Evolutionary conservation across 2,329 filamentous ascomycete genomes (phyloP).

Genomic region (Alternaria sp.): DNA sequence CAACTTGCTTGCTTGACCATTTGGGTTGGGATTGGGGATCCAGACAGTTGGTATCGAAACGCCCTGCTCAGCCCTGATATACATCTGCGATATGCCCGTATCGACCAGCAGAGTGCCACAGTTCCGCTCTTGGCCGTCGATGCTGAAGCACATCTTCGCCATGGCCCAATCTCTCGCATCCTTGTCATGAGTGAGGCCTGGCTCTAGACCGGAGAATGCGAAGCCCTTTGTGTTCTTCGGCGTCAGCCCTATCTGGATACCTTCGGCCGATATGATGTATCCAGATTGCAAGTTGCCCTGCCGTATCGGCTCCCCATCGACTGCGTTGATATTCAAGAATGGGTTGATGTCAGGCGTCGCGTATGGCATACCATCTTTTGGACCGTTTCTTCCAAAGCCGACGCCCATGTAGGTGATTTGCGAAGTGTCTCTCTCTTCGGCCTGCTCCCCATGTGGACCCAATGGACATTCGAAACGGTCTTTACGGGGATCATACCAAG

Average conservation of each 20-base stretch:
- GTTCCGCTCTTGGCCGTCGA: conserved; percentile 27
- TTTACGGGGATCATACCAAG: conserved; percentile 42
- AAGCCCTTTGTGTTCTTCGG: conserved; percentile 26
- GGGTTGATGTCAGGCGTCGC: conserved; percentile 41
- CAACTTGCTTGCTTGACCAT: conserved; percentile 33
- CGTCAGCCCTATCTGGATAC: conserved; percentile 41
- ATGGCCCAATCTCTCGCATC: conserved; percentile 46
- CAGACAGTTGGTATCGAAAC: conserved; percentile 35
- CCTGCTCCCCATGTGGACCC: conserved; percentile 34
- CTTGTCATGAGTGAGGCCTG: conserved; percentile 32
- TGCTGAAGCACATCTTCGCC: conserved; percentile 38
- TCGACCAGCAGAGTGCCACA: conserved; percentile 41
- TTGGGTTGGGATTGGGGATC: conserved; percentile 40
- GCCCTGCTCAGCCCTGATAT: conserved; percentile 37
- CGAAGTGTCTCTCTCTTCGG: conserved; percentile 31
- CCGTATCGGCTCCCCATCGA: conserved; percentile 27
- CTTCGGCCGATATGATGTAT: conserved; percentile 39
- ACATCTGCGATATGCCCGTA: conserved; percentile 46
- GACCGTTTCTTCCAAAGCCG: conserved; percentile 42
- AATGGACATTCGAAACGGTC: conserved; percentile 37
- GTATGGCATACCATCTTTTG: conserved; percentile 37
- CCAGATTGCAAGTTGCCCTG: conserved; percentile 23
- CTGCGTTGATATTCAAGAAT: conserved; percentile 42
- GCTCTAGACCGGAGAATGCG: conserved; percentile 30
- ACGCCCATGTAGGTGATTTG: conserved; percentile 47